These are phyloP conservation scores for Podila clonocystis DNA, from an alignment of 192 early-diverging fungal species.

Conservation along the genomic window DNA sequence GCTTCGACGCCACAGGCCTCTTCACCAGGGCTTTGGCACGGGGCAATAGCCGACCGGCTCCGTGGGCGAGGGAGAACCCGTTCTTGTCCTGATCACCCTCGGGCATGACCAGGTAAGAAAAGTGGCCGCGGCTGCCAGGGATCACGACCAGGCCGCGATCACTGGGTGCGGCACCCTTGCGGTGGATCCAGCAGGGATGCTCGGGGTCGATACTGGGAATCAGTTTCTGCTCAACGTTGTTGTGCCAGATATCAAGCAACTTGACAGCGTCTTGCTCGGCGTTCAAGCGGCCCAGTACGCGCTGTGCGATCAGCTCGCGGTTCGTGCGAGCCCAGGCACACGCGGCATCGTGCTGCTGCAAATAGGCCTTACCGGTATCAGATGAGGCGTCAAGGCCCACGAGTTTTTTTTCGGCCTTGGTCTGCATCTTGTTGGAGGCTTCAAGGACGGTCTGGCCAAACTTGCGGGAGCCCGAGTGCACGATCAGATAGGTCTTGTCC, in stretches of 20 bases:
- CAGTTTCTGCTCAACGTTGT: conserved; percentile 55
- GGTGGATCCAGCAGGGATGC: conserved; percentile 57
- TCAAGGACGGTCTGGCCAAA: conserved; percentile 63
- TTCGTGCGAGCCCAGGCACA: conserved; percentile 62
- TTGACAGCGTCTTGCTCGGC: conserved; percentile 42
- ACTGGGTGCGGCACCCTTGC: conserved; percentile 69
- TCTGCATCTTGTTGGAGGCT: conserved; percentile 27
- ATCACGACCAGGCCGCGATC: conserved; percentile 65
- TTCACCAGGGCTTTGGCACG: conserved; percentile 55
- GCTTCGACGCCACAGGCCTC: conserved; percentile 38
- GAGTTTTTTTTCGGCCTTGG: conserved; percentile 41
- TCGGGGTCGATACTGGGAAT: conserved; percentile 15
- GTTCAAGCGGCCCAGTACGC: conserved; percentile 54
- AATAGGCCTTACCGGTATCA: conserved; percentile 39
- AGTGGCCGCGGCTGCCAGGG: conserved; percentile 66
- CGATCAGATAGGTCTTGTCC: conserved; percentile 50
- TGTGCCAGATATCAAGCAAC: conserved; percentile 69
- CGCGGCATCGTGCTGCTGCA: conserved; percentile 58
- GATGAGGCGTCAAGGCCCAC: conserved; percentile 38
- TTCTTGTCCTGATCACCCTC: conserved; percentile 52
- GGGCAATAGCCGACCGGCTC: conserved; percentile 61
- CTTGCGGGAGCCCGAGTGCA: conserved; percentile 67
- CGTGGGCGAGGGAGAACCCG: conserved; percentile 67
- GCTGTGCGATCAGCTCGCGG: conserved; percentile 63
- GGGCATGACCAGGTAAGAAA: conserved; percentile 66